Base-by-base conservation (phyloP, 768 basidiomycete genomes). In the Suillus clintonianus region DNA sequence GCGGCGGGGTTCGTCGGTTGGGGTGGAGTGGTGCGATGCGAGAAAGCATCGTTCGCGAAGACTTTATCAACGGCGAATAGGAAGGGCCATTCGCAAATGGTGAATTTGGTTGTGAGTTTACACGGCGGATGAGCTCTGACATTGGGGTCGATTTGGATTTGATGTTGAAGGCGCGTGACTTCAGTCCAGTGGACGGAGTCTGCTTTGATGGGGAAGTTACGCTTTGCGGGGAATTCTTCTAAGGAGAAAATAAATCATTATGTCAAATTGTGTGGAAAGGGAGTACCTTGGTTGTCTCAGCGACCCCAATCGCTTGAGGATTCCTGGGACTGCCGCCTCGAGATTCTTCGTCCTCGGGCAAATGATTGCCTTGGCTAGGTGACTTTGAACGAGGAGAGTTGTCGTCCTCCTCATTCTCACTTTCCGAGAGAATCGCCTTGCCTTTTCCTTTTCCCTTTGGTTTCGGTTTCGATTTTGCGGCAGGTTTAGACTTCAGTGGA, bases 1-100 rank as follows among this genome's bases (percentile, higher is more conserved):
- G 91, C 0, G 91, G 91, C 0, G 91, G 91, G 1, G 89, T 85
- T 15, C 85, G 83, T 55, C 90, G 80, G 71, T 90, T 89, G 10
- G 86, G 85, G 68, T 93, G 91, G 30, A 94, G 79, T 4, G 91
- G 90, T 13, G 90, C 91, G 64, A 94, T 93, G 37, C 79, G 81
- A 1, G 87, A 85, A 39, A 94, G 81, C 56, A 84, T 72, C 47
- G 80, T 82, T 42, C 86, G 83, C 10, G 89, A 89, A 8, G 87
- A 81, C 69, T 91, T 92, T 60, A 84, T 72, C 63, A 86, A 82
- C 2, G 90, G 88, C 1, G 89, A 90, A 71, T 89, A 88, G 3
- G 84, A 76, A 6, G 69, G 59, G 0, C 61, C 57, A 30, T 67
- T 70, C 1, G 64, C 62, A 37, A 77, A 76, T 0, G 88, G 89